Base-by-base conservation (phyloP, 768 basidiomycete genomes). In the Butyriboletus loyo region DNA sequence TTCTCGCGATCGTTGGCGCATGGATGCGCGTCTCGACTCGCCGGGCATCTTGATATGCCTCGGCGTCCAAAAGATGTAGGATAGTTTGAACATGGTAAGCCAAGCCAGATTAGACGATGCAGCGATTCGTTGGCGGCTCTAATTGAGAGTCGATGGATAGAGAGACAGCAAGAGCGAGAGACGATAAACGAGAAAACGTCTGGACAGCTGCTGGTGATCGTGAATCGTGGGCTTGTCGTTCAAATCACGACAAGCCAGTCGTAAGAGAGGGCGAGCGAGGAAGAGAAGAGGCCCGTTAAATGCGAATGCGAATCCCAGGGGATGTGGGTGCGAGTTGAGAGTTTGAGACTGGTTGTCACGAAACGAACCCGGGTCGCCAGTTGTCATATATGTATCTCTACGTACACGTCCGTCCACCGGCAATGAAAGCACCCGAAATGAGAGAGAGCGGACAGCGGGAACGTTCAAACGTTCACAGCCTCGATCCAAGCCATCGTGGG, bases 31-130 rank as follows among this genome's bases (percentile, higher is more conserved):
- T 39, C 55, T 45, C 21, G 63, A 37, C 43, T 78, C 75, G 28
- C 75, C 75, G 13, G 81, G 81, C 46, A 83, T 69, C 56, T 76
- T 78, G 49, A 83, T 75, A 50, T 73, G 74, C 55, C 71, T 72
- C 38, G 81, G 81, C 22, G 80, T 78, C 61, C 80, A 73, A 65
- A 82, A 68, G 57, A 83, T 72, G 63, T 82, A 73, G 36, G 81
- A 80, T 17, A 81, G 54, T 54, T 74, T 77, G 72, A 81, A 72
- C 65, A 66, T 67, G 48, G 3, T 28, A 14, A 11, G 28, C 15
- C 41, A 36, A 28, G 47, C 43, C 43, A 59, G 46, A 22, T 34
- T 51, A 34, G 8, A 3, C 7, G 28, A 4, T 28, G 35, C 36
- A 22, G 21, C 24, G 21, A 10, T 14, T 2, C 14, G 27, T 7